Percentiles rank a stretch among this genome's conserved stretches.
Conservation (phyloP, 2,329 filamentous ascomycete species). For the Diaporthe destruens region DNA sequence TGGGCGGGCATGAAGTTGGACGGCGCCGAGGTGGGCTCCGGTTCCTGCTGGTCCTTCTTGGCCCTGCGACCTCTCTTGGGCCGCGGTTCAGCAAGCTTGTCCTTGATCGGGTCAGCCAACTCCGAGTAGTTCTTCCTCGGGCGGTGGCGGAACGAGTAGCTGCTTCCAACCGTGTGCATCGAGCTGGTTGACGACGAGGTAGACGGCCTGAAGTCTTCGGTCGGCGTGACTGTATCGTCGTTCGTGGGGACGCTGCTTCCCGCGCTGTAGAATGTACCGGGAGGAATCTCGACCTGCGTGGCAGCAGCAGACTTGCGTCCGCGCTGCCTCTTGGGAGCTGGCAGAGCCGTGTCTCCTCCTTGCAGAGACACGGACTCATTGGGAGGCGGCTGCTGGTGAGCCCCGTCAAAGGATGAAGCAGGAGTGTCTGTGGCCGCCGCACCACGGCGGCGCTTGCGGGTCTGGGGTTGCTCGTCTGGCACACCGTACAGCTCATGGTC, state of each 20-base stretch:
- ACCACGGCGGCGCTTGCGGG: constrained; percentile 39
- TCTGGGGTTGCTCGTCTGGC: constrained; percentile 22
- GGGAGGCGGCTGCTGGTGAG: neutral
- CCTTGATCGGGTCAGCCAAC: constrained; percentile 59
- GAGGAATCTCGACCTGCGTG: constrained; percentile 44
- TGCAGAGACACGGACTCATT: constrained; percentile 26
- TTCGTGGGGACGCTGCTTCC: constrained; percentile 49
- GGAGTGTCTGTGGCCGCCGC: constrained; percentile 28
- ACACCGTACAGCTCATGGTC: constrained; percentile 17
- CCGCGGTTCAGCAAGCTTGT: constrained; percentile 52
- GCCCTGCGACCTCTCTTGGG: constrained; percentile 47
- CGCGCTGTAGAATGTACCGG: constrained; percentile 49
- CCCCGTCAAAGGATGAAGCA: constrained; percentile 38
- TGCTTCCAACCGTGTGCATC: constrained; percentile 62
- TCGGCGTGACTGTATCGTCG: constrained; percentile 50
- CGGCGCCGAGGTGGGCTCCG: constrained; percentile 37
- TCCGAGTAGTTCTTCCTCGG: constrained; percentile 67
- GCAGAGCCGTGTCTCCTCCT: constrained; percentile 34
- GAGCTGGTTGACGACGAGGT: constrained; percentile 67
- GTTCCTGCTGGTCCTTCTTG: constrained; percentile 41
- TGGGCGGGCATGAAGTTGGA: constrained; percentile 31
- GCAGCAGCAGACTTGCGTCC: constrained; percentile 35
- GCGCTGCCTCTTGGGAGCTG: constrained; percentile 44
- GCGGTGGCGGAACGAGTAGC: constrained; percentile 67
- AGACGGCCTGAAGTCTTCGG: constrained; percentile 63